A percentile compares a stretch with the other conserved stretches of the same genome.
Evolutionary conservation across 2,329 filamentous ascomycete species (phyloP).

Genomic region (Botryotinia narcissicola): DNA sequence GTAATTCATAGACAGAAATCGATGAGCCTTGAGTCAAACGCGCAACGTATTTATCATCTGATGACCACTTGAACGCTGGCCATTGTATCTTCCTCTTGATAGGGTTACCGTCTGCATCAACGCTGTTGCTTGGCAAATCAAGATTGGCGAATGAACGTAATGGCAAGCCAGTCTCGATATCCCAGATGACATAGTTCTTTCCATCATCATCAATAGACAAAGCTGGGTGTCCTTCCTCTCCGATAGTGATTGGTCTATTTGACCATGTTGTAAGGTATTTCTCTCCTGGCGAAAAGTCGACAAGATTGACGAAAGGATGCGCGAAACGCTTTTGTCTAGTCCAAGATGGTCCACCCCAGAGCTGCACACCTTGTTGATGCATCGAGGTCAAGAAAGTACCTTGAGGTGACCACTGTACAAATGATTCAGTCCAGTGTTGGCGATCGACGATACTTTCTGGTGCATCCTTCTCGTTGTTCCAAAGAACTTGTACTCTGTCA

Average conservation of each 20-base stretch:
- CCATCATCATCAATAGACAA: constrained; percentile 90
- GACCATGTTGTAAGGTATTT: constrained; percentile 97
- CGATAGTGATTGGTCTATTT: constrained; percentile 85
- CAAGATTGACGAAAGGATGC: constrained; percentile 91
- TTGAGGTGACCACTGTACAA: constrained; percentile 95
- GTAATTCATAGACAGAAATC: constrained; percentile 88
- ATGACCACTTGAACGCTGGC: constrained; percentile 99
- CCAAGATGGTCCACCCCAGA: constrained; percentile 93
- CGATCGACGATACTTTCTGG: constrained; percentile 90
- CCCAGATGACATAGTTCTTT: constrained; percentile 99
- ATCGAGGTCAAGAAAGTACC: constrained; percentile 94
- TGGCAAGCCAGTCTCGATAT: constrained; percentile 83
- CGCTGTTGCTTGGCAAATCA: constrained; percentile 65
- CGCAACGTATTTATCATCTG: constrained; percentile 95
- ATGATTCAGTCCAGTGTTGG: constrained; percentile 95
- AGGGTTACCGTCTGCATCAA: constrained; percentile 60
- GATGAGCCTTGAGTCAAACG: constrained; percentile 83
- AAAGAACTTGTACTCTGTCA: constrained; percentile 91
- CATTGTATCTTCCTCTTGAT: constrained; percentile 92
- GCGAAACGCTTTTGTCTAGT: constrained; percentile 88
- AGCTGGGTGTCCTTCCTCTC: constrained; percentile 81
- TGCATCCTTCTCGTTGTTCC: constrained; percentile 93
- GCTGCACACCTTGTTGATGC: constrained; percentile 92
- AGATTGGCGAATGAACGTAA: constrained; percentile 91
- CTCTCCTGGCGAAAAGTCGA: constrained; percentile 92